Percentiles rank a stretch among this genome's conserved stretches.
phyloP scores from a whole-genome alignment of 2,329 filamentous ascomycete species.

The Teratosphaeria viscida region DNA sequence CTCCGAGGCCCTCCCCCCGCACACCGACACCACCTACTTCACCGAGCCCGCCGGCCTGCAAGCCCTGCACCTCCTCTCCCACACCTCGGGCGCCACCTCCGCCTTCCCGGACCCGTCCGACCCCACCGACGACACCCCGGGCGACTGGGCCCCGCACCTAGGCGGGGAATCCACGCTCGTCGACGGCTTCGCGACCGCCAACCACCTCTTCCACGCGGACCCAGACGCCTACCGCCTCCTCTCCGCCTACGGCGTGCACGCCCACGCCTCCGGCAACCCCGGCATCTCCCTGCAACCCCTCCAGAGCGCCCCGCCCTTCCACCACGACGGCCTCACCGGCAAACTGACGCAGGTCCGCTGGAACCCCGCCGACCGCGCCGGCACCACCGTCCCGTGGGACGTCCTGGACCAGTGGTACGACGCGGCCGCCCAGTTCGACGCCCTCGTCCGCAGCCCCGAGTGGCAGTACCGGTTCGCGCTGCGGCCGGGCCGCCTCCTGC shows the following conservation, averaged over 20 bases:
- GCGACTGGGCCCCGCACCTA: conserved; percentile 30
- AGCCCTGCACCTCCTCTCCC: conserved; percentile 82
- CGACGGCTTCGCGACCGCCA: conserved; percentile 71
- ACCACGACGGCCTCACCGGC: conserved; percentile 38
- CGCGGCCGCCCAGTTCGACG: conserved; percentile 62
- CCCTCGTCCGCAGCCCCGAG: conserved; percentile 53
- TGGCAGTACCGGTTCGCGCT: conserved; percentile 75
- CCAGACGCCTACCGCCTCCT: conserved; percentile 50
- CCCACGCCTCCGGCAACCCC: conserved; percentile 79
- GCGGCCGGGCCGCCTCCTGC: conserved; percentile 63
- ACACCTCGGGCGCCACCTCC: conserved; percentile 56
- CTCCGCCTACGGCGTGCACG: conserved; percentile 49
- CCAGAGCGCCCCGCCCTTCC: conserved; percentile 60
- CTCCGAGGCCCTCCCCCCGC: conserved; percentile 66
- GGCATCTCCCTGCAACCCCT: conserved; percentile 71
- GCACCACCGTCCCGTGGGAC: conserved; percentile 47
- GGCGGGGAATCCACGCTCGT: conserved; percentile 76
- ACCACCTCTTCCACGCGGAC: conserved; percentile 45
- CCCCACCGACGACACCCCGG: no score
- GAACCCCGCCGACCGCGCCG: conserved; percentile 85
- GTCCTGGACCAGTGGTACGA: conserved; percentile 56
- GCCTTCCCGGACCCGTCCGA: conserved; percentile 54
- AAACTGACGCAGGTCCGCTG: conserved; percentile 62
- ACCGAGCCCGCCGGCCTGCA: conserved; percentile 85
- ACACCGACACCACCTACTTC: conserved; percentile 96